Evolutionary conservation across 352 stramenopile genomes (phyloP), one percentile per base, ranked within the genome.

Genomic region (Pythium volutum): DNA sequence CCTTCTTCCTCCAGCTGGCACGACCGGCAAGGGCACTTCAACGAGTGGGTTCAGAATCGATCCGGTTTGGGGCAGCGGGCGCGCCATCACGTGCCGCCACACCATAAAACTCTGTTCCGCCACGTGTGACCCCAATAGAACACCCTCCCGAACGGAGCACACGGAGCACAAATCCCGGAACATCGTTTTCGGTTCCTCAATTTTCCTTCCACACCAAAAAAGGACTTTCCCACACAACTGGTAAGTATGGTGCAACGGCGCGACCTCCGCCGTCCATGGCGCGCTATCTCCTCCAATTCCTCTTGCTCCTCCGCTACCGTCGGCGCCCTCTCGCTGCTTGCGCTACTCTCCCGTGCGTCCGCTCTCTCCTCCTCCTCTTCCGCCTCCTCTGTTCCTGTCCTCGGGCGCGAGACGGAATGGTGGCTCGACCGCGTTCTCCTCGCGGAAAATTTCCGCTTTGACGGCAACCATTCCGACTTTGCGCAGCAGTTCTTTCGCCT

Each of bases 401-500:
- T 67, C 14, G 60, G 60, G 22, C 60, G 46, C 31, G 62, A 63
- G 20, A 25, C 23, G 20, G 47, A 69, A 9, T 69, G 62, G 62
- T 69, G 55, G 55, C 47, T 51, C 14, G 41, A 49, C 27, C 55
- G 48, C 20, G 43, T 84, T 43, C 64, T 71, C 14, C 31, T 81
- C n/a, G 64, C 75, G 25, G 69, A 81, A n/a, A 50, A 63, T 46
- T 81, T 79, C 54, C 26, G 55, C 45, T 78, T 83, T 43, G 73
- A 86, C 47, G 74, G 73, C 29, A 68, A 66, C 7, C 73, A 79
- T 48, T 77, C 76, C 4, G 74, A 86, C 56, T 78, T 80, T n/a
- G 72, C 73, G 14, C 70, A 83, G 49, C 76, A 86, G 42, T 84
- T 80, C 57, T 84, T 78, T 49, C 66, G 68, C 42, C 67, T 75